phyloP scores from a whole-genome alignment of 768 basidiomycete species.

The Sarcodon aspratus region DNA sequence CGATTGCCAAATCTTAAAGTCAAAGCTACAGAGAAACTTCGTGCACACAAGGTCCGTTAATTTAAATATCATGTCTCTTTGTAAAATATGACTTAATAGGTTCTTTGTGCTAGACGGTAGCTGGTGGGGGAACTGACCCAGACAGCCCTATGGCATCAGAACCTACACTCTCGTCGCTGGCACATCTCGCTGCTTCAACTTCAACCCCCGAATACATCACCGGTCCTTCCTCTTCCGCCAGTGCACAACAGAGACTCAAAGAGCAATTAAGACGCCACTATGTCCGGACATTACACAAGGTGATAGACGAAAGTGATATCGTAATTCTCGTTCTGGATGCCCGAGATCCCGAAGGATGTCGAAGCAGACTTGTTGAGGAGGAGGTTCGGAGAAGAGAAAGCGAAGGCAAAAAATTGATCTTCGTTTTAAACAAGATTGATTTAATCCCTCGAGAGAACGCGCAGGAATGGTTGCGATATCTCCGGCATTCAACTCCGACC shows the following conservation, averaged over 20 bases:
- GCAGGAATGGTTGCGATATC: slow-evolving; percentile 79
- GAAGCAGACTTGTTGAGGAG: slow-evolving; percentile 88
- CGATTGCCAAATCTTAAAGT: slow-evolving; percentile 57
- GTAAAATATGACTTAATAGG: slow-evolving; percentile 1
- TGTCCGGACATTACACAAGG: slow-evolving; percentile 74
- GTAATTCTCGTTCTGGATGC: slow-evolving; percentile 87
- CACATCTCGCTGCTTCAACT: slow-evolving; percentile 31
- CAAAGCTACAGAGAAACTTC: slow-evolving; percentile 34
- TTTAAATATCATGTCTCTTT: not conserved
- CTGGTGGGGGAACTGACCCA: slow-evolving; percentile 21
- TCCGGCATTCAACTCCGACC: slow-evolving; percentile 89
- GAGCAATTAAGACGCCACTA: slow-evolving; percentile 67
- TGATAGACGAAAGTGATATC: slow-evolving; percentile 89
- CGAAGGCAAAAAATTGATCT: slow-evolving; percentile 87
- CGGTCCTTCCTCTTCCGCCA: slow-evolving; percentile 22
- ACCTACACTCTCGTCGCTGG: slow-evolving; percentile 54
- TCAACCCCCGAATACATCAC: slow-evolving; percentile 6
- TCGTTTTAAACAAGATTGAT: slow-evolving; percentile 92
- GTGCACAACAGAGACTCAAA: slow-evolving; percentile 35
- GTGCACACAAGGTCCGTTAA: not conserved
- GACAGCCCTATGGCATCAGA: slow-evolving; percentile 69
- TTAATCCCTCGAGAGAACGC: slow-evolving; percentile 84
- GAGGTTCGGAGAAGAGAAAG: slow-evolving; percentile 78
- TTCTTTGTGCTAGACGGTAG: slow-evolving; percentile 11
- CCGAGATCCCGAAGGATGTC: slow-evolving; percentile 87